Conservation (phyloP, 2,329 filamentous ascomycete genomes). For the Hypoxylon sp. region DNA sequence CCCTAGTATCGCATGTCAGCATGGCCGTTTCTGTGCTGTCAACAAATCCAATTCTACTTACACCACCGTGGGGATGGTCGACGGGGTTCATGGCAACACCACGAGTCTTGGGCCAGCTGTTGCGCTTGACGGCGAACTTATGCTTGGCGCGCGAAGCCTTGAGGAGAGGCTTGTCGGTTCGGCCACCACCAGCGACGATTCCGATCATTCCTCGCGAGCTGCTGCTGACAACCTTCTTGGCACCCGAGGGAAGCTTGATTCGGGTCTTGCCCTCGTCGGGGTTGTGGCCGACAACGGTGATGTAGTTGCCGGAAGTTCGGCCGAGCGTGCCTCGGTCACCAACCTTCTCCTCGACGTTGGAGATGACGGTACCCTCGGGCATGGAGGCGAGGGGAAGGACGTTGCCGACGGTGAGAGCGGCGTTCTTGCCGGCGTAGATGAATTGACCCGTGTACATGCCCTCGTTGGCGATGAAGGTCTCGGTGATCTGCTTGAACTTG, state of each 20-base stretch:
- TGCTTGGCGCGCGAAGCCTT: constrained; percentile 99
- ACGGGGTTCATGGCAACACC: constrained; percentile 99
- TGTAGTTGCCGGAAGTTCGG: constrained; percentile 98
- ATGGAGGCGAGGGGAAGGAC: constrained; percentile 92
- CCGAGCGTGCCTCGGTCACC: constrained; percentile 96
- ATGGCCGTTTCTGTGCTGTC: constrained; percentile 5
- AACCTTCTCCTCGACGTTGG: constrained; percentile 99
- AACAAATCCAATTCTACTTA: constrained; percentile 53
- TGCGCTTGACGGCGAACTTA: constrained; percentile 99
- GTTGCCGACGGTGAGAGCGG: constrained; percentile 95
- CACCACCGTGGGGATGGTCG: constrained; percentile 97
- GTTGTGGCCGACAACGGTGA: constrained; percentile 98
- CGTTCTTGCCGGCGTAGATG: constrained; percentile 99
- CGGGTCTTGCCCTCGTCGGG: constrained; percentile 99
- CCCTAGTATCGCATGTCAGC: constrained; percentile 66
- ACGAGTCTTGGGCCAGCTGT: constrained; percentile 99
- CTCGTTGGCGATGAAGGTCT: constrained; percentile 99
- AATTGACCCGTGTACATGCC: constrained; percentile 99
- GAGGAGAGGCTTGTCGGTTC: constrained; percentile 99
- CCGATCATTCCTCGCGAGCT: constrained; percentile 96
- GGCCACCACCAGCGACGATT: constrained; percentile 98
- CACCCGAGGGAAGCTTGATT: constrained; percentile 98
- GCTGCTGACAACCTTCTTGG: constrained; percentile 98
- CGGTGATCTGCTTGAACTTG: constrained; percentile 95
- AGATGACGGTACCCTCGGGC: constrained; percentile 98